Evolutionary conservation across 192 early-diverging fungal genomes (phyloP), one percentile per base, ranked within the genome.

Genomic region (Backusella luteola): DNA sequence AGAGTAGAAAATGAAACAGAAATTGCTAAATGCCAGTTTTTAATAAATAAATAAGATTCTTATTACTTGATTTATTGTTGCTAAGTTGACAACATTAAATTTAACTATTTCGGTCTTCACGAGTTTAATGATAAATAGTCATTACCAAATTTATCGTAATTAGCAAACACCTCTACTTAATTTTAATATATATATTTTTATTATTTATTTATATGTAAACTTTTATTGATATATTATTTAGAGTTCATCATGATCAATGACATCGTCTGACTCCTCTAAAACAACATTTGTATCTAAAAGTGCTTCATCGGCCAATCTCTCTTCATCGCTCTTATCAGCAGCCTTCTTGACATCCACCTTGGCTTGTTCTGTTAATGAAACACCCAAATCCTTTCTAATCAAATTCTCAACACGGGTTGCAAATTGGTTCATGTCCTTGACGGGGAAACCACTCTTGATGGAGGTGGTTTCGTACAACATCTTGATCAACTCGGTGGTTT

Each of bases 391-490:
- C n/a, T 82, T 77, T 34, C 89, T 79, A 46, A 90, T 71, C 52
- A 90, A 83, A 70, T 79, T 87, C 44, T 90, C 89, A 21, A 90
- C 84, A 36, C 85, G 86, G 49, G 77, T 77, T 3, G 89, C 85
- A 77, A 89, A 87, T 11, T 74, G 71, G 67, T 81, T 83, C 73
- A 87, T 79, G 67, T 91, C 88, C 78, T 87, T 85, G 32, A 92
- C 41, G 34, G 79, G 44, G 67, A 90, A 92, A 11, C 91, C 91
- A 74, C 87, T 89, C 38, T 88, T 85, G 38, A 92, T 84, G 41
- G 86, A 71, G 8, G 90, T 89, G 35, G 89, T 91, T 69, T 92
- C 91, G 75, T 90, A 91, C 35, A 92, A 74, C 6, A 91, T 80
- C 66, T 80, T 83, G 70, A 86, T 81, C 80, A 89, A 73, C 63